phyloP scores from a whole-genome alignment of 495 filamentous ascomycete genomes.

The Penicillium pancosmium region DNA sequence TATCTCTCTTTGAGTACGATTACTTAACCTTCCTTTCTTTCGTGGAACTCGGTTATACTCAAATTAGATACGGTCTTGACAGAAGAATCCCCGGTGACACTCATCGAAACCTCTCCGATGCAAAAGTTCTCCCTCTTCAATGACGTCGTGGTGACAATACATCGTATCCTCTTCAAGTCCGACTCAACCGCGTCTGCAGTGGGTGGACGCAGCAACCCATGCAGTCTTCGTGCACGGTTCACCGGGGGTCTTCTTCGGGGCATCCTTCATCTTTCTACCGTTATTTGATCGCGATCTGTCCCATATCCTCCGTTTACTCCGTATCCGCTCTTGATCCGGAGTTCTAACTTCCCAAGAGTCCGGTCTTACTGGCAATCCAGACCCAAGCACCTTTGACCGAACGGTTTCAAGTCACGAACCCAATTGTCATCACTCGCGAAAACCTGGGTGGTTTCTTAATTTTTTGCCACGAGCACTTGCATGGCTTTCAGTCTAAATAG shows the following conservation, averaged over 20 bases:
- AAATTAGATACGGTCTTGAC: background rate
- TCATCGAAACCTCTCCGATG: no score
- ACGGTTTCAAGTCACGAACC: background rate
- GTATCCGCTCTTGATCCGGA: no score
- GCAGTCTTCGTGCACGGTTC: conserved; percentile 11
- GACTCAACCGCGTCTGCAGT: conserved; percentile 16
- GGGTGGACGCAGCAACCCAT: background rate
- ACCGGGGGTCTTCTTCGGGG: background rate
- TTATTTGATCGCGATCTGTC: background rate
- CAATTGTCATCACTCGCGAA: background rate
- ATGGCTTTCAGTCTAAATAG: background rate
- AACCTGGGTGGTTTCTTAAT: background rate
- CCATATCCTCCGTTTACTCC: no score
- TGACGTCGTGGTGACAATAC: conserved; percentile 11
- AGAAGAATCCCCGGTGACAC: no score
- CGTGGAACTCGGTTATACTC: background rate
- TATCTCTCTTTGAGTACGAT: background rate
- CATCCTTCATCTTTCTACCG: background rate
- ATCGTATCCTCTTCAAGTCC: conserved; percentile 8
- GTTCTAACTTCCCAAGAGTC: no score
- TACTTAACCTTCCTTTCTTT: background rate
- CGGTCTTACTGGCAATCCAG: no score
- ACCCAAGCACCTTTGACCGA: no score
- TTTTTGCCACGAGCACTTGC: conserved; percentile 14
- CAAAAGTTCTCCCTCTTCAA: background rate